These are phyloP conservation scores for Chrysoporthe puriensis DNA, from an alignment of 2,329 filamentous ascomycete species.

Conservation along the genomic window DNA sequence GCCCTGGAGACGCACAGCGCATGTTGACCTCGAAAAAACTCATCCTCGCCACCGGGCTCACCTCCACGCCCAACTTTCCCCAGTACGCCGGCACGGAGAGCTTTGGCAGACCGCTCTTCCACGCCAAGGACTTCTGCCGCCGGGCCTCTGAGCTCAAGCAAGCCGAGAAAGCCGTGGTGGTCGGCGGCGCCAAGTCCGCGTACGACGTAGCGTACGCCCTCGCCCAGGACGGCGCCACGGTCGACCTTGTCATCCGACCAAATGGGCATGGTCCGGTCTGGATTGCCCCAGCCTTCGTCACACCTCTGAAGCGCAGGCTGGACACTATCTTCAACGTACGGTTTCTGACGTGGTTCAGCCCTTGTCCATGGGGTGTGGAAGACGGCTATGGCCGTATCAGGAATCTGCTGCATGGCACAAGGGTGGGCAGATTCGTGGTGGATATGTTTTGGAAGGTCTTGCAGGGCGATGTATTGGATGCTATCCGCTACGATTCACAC, in stretches of 20 bases:
- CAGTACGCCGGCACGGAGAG: constrained; percentile 40
- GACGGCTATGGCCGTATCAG: constrained; percentile 55
- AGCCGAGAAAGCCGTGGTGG: constrained; percentile 46
- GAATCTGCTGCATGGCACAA: constrained; percentile 54
- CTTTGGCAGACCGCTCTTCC: constrained; percentile 47
- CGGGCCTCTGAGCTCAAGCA: constrained; percentile 38
- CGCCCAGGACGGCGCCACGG: constrained; percentile 49
- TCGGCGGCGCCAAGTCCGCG: constrained; percentile 62
- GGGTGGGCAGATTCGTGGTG: constrained; percentile 51
- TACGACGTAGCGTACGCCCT: constrained; percentile 62
- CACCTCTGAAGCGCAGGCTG: constrained; percentile 61
- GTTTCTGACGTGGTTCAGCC: constrained; percentile 66
- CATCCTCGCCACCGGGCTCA: constrained; percentile 55
- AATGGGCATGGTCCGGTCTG: constrained; percentile 57
- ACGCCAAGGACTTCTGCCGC: constrained; percentile 47
- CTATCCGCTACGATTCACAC: constrained; percentile 51
- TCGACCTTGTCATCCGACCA: constrained; percentile 55
- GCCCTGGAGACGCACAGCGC: constrained; percentile 1
- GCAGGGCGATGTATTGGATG: constrained; percentile 48
- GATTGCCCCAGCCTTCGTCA: constrained; percentile 60
- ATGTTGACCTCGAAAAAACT: constrained; percentile 42
- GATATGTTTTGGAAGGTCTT: constrained; percentile 54
- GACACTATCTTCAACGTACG: constrained; percentile 59
- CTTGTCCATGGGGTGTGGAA: constrained; percentile 65
- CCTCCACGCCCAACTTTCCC: constrained; percentile 48